Evolutionary conservation across 192 early-diverging fungal genomes (phyloP).

Genomic region (Coemansia sp.): DNA sequence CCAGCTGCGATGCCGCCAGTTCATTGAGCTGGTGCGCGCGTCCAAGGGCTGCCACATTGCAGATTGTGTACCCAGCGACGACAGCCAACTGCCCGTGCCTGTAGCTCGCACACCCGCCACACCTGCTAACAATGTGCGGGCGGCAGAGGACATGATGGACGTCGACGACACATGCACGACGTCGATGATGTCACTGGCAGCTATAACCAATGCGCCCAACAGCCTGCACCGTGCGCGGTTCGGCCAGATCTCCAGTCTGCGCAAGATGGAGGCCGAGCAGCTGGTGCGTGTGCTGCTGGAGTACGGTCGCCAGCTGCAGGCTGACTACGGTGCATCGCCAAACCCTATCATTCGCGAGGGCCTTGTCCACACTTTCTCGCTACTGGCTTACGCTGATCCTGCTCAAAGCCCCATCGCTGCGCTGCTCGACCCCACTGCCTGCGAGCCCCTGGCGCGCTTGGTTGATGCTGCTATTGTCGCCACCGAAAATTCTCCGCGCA

Average conservation of each 20-base stretch:
- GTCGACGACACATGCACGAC: conserved; percentile 50
- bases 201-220: conserved; percentile 40
- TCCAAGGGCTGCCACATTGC: conserved; percentile 41
- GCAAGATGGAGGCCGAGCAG: conserved; percentile 32
- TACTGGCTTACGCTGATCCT: conserved; percentile 70
- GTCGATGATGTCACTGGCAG: conserved; percentile 34
- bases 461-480: conserved; percentile 72
- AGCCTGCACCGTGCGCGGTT: conserved; percentile 16
- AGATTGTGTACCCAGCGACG: conserved; percentile 38
- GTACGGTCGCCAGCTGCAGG: conserved; percentile 61
- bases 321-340: conserved; percentile 54
- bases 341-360: conserved; percentile 50
- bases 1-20: conserved; percentile 78
- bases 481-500: conserved; percentile 59
- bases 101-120: neutral
- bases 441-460: conserved; percentile 63
- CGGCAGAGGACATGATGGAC: conserved; percentile 51
- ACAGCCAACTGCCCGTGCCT: conserved; percentile 26
- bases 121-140: neutral
- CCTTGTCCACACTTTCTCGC: conserved; percentile 65
- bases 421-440: conserved; percentile 57
- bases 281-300: conserved; percentile 50
- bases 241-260: conserved; percentile 34
- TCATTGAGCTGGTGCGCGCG: conserved; percentile 78
- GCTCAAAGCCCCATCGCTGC: conserved; percentile 53